These are phyloP conservation scores for Aspergillus sp. DNA, from an alignment of 2,329 filamentous ascomycete species.

Conservation along the genomic window DNA sequence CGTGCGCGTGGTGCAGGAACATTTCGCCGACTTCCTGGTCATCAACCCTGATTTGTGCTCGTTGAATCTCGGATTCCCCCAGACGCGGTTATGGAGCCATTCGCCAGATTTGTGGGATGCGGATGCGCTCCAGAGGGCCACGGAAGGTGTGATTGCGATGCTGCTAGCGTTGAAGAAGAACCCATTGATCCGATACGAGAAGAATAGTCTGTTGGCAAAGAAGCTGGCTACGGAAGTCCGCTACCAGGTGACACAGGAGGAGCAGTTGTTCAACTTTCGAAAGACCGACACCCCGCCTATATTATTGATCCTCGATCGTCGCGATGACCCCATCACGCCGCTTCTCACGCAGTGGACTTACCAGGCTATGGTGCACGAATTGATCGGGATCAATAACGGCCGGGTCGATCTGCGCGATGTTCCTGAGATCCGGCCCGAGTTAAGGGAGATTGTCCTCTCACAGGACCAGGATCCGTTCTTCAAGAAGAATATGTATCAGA, in stretches of 20 bases:
- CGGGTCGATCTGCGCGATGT: slow-evolving; percentile 79
- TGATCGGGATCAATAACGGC: slow-evolving; percentile 91
- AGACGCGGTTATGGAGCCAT: slow-evolving; percentile 70
- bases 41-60: slow-evolving; percentile 92
- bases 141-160: slow-evolving; percentile 77
- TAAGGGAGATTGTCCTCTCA: slow-evolving; percentile 89
- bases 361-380: slow-evolving; percentile 98
- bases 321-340: slow-evolving; percentile 91
- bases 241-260: slow-evolving; percentile 90
- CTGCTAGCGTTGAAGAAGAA: slow-evolving; percentile 92
- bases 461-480: slow-evolving; percentile 98
- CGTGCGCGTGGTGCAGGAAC: slow-evolving; percentile 86
- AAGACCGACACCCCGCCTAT: slow-evolving; percentile 92
- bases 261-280: slow-evolving; percentile 92
- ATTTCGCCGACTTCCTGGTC: slow-evolving; percentile 92
- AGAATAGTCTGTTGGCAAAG: slow-evolving; percentile 79
- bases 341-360: slow-evolving; percentile 97
- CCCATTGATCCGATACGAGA: slow-evolving; percentile 86
- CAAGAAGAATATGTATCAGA: slow-evolving; percentile 98
- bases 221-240: slow-evolving; percentile 89
- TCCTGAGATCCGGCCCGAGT: slow-evolving; percentile 73
- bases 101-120: slow-evolving; percentile 83
- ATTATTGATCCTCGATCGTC: slow-evolving; percentile 77
- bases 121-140: slow-evolving; percentile 75
- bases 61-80: slow-evolving; percentile 62